Evolutionary conservation across 352 stramenopile genomes (phyloP), one percentile per base, ranked within the genome.

Genomic region (Globisporangium solare): DNA sequence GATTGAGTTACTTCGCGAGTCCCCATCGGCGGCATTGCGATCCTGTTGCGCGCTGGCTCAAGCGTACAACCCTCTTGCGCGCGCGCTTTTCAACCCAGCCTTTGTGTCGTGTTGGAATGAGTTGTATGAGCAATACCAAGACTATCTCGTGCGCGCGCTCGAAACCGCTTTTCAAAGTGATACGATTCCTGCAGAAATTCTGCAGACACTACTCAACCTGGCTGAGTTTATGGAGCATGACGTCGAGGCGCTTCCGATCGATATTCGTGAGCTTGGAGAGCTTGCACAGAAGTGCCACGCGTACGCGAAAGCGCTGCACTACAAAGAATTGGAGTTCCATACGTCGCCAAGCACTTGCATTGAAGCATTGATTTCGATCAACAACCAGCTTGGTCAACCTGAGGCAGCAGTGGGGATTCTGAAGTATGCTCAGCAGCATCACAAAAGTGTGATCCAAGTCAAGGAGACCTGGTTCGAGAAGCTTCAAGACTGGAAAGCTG

Each of bases 181-280:
- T 24, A 87, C 73, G 14, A 93, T 95, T 7, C 97, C 97, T 0
- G 92, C 96, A 15, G 97, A 99, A 67, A 99, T 99, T 53, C 61
- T 99, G 27, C 95, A 98, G 60, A 90, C 89, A 31, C 71, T 99
- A 22, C 68, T 99, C 8, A 98, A 99, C 67, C 71, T 99, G 8
- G 96, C 94, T 6, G 97, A 99, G 77, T 99, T 99, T 61, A 99
- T 99, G 94, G 97, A 99, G 67, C 94, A 98, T 55, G 95, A 99
- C 59, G 93, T 98, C 40, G 88, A 97, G 63, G 81, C 84, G 7
- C 74, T 99, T 50, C 95, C 97, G 2, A 99, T 99, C 51, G 83
- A 98, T 61, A 98, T 98, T 57, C 81, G 88, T 3, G 86, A 98
- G 41, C 72, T 99, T 5, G 96, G 95, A 6, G 88, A 98, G 54